A percentile compares a stretch with the other conserved stretches of the same genome.
Conservation (phyloP, 495 filamentous ascomycete species). For the Penicillium odoratum region DNA sequence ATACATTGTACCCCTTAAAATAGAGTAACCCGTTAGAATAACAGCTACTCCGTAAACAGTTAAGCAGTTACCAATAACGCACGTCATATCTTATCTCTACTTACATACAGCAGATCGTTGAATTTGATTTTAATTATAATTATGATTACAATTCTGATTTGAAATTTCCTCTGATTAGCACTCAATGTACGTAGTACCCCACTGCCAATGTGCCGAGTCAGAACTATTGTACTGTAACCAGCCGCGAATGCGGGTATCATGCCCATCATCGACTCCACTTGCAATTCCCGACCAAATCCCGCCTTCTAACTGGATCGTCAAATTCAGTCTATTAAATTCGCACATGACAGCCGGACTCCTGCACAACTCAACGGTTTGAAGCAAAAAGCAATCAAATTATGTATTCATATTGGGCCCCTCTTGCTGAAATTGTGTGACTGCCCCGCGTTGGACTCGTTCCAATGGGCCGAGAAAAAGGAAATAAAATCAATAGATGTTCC, state of each 20-base stretch:
- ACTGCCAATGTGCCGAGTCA: constrained; percentile 5
- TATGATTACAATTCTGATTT: not conserved
- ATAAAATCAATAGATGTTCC: not conserved
- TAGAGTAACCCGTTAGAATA: too few relatives aligned
- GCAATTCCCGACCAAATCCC: not conserved
- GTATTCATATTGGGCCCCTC: constrained; percentile 4
- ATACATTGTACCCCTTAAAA: too few relatives aligned
- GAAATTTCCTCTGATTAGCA: not conserved
- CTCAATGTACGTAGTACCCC: constrained; percentile 1
- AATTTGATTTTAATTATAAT: too few relatives aligned
- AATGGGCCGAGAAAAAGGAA: constrained; percentile 1
- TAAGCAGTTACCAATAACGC: not conserved
- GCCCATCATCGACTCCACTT: constrained; percentile 12
- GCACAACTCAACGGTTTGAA: constrained; percentile 21
- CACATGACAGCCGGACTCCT: constrained; percentile 4
- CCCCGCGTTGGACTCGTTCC: constrained; percentile 4
- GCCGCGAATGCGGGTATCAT: constrained; percentile 10
- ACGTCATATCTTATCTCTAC: not conserved
- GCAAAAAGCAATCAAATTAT: constrained; percentile 11
- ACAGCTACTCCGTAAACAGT: too few relatives aligned
- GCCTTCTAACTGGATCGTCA: not conserved
- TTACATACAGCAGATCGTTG: not conserved
- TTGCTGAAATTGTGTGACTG: constrained; percentile 10
- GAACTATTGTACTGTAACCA: constrained; percentile 27
- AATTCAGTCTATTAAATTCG: not conserved